A percentile compares a stretch with the other conserved stretches of the same genome.
Evolutionary conservation across 345 rosid genomes (phyloP).

Genomic region (Theobroma cacao): DNA sequence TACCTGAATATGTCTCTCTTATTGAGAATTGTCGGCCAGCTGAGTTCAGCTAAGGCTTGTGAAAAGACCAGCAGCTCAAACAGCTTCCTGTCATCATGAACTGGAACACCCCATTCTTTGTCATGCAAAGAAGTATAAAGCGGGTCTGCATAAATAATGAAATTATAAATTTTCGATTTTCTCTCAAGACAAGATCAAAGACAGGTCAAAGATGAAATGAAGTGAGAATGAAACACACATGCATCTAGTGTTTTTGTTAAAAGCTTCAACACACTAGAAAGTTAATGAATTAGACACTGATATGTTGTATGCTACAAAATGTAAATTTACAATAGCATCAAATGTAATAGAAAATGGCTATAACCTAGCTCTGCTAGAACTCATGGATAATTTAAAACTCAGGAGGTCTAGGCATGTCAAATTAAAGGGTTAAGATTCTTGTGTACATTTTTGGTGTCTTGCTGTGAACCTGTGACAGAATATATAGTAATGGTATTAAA

Average conservation of each 20-base stretch:
- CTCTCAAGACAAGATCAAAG: neutral
- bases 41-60: constrained; percentile 92
- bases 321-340: neutral
- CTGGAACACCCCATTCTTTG: constrained; percentile 84
- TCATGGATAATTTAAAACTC: neutral
- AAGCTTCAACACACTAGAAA: neutral
- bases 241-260: neutral
- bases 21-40: constrained; percentile 78
- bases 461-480: neutral
- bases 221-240: neutral
- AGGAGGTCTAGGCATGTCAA: neutral
- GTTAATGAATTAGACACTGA: neutral
- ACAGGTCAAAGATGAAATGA: neutral
- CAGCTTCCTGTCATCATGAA: constrained; percentile 69
- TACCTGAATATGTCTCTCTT: constrained; percentile 73
- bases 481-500: neutral
- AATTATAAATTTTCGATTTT: neutral
- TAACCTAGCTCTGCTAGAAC: neutral
- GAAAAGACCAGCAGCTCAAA: constrained; percentile 86
- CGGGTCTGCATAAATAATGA: constrained; percentile 42
- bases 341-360: neutral
- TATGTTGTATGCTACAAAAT: neutral
- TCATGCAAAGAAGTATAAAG: constrained; percentile 72
- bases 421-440: neutral
- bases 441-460: neutral